Evolutionary conservation across 345 rosid genomes (phyloP).

Genomic region (Garcia nutans): DNA sequence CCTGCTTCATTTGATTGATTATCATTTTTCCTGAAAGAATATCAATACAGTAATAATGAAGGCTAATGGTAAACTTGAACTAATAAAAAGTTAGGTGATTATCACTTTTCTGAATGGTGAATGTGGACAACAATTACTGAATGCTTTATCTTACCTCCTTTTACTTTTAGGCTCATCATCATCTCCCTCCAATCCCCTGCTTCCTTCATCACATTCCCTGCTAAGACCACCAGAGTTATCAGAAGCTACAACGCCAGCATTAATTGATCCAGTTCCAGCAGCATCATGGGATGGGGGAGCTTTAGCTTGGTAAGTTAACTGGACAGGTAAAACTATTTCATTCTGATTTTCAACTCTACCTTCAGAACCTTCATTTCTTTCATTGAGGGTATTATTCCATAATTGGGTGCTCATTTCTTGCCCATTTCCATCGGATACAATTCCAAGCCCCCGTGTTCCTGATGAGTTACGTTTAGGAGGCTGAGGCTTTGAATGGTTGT

Average conservation of each 20-base stretch:
- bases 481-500: constrained; percentile 78
- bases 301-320: constrained; percentile 30
- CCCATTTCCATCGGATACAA: constrained; percentile 40
- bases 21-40: constrained; percentile 51
- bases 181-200: constrained; percentile 52
- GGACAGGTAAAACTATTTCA: constrained; percentile 30
- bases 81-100: background rate
- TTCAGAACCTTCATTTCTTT: constrained; percentile 47
- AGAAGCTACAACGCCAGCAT: constrained; percentile 41
- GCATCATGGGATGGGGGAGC: constrained; percentile 31
- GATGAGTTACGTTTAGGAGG: constrained; percentile 58
- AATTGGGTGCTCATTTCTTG: constrained; percentile 32
- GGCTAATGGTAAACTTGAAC: background rate
- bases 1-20: constrained; percentile 55
- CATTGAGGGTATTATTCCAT: constrained; percentile 39
- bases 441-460: constrained; percentile 45
- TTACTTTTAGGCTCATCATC: constrained; percentile 62
- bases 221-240: constrained; percentile 64
- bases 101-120: background rate
- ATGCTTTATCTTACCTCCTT: constrained; percentile 53
- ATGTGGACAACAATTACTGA: background rate
- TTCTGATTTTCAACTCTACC: constrained; percentile 42
- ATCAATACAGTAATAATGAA: background rate
- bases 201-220: constrained; percentile 64
- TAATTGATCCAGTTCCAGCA: constrained; percentile 25